Evolutionary conservation across 2,329 filamentous ascomycete species (phyloP), one percentile per base, ranked within the genome.

Genomic region (Xylaria digitata): DNA sequence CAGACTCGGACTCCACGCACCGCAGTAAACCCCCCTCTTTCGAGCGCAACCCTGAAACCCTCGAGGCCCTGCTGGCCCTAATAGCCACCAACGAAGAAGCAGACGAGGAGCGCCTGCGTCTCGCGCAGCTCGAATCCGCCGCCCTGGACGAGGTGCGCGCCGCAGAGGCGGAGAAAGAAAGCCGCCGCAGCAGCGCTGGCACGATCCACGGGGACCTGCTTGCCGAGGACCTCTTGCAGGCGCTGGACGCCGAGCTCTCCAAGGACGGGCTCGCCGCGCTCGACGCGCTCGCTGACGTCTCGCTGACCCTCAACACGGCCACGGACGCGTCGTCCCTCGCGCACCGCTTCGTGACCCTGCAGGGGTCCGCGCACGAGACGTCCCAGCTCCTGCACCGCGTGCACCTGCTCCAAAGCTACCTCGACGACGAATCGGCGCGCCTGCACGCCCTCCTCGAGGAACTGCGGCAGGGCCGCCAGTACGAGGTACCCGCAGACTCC

Each of bases 41-140:
- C 78, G 95, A 98, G 81, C 90, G 93, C 74, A 97, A 96, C 76
- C 85, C 90, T 34, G 92, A 95, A 52, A 97, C 94, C 0, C 84
- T 97, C 56, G 90, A 89, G 70, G 89, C 86, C 1, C 84, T 97
- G 3, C 85, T 96, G 8, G 87, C 90, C 30, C 84, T 97, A 7
- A 92, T 92, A 21, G 84, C 89, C 11, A 83, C 89, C 48, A 97
- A 96, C 76, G 94, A 97, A 75, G 81, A 87, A 13, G 92, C 91
- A 6, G 91, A 94, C 70, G 92, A 94, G 73, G 89, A 92, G 72
- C 83, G 85, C 17, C 81, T 82, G 2, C 78, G 90, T 1, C 74
- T 92, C 9, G 82, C 85, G 32, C 81, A 82, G 21, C 80, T 90
- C 17, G 89, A 93, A 71, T 82, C 84, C 42, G 82, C 85, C 34